phyloP scores from a whole-genome alignment of 345 rosid genomes.

The Salix arbutifolia region DNA sequence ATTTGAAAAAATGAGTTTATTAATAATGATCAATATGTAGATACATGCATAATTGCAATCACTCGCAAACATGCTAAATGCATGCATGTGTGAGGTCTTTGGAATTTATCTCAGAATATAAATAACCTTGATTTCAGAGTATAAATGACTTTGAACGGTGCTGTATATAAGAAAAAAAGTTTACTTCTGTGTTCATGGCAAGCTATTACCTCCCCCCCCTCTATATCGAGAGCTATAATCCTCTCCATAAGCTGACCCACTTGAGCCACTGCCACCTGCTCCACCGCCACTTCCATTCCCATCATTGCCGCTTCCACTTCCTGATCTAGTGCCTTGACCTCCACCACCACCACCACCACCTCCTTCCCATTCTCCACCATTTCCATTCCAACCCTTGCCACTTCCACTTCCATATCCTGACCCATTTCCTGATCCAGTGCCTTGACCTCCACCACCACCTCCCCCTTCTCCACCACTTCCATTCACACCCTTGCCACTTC shows the following conservation, averaged over 20 bases:
- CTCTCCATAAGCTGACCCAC: slow-evolving; percentile 24
- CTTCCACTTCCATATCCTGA: slow-evolving; percentile 21
- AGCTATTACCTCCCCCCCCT: background rate
- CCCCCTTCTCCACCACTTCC: background rate
- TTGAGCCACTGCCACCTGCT: background rate
- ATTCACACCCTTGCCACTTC: background rate
- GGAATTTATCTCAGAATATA: slow-evolving; percentile 18
- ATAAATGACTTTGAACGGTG: background rate
- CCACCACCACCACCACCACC: background rate
- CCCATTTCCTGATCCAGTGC: slow-evolving; percentile 9
- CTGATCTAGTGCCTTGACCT: background rate
- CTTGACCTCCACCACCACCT: background rate
- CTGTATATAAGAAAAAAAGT: background rate
- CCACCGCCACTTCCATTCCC: background rate
- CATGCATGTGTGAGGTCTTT: background rate
- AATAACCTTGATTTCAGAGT: slow-evolving; percentile 9
- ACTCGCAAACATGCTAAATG: background rate
- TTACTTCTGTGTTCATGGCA: slow-evolving; percentile 22
- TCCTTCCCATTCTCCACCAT: background rate
- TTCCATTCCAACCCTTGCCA: background rate
- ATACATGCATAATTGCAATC: background rate
- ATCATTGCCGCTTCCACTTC: background rate
- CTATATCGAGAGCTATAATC: slow-evolving; percentile 25
- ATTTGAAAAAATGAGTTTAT: background rate
- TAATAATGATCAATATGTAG: background rate